Percentiles rank a stretch among this genome's conserved stretches.
phyloP scores from a whole-genome alignment of 345 rosid genomes.

The Citrus reticulata region DNA sequence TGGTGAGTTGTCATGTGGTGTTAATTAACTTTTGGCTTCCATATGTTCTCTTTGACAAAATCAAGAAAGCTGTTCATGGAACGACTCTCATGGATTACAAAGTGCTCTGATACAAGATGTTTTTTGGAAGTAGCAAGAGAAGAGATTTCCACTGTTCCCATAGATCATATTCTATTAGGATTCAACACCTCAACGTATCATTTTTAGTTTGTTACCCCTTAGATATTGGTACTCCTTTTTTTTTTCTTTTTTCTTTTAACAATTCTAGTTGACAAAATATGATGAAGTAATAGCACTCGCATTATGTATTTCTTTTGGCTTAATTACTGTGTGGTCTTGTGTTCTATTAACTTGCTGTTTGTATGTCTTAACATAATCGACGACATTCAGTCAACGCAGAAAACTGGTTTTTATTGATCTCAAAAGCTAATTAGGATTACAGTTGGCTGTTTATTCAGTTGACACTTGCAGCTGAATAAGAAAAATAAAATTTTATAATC shows the following conservation, averaged over 20 bases:
- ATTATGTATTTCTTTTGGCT: not conserved
- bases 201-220: not conserved
- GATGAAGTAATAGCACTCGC: not conserved
- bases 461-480: not conserved
- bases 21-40: not conserved
- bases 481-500: not conserved
- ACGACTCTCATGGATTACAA: not conserved
- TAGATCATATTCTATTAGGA: not conserved
- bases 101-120: not conserved
- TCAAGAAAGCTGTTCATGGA: not conserved
- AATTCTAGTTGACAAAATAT: not conserved
- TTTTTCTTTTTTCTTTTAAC: too few species aligned
- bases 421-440: not conserved
- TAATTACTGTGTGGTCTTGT: not conserved
- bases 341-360: too few species aligned
- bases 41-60: not conserved
- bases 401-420: not conserved
- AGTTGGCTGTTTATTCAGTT: not conserved
- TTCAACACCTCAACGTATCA: not conserved
- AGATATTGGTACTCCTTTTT: not conserved
- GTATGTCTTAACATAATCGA: not conserved
- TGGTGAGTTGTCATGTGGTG: conserved; percentile 54
- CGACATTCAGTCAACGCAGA: not conserved
- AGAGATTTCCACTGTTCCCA: not conserved
- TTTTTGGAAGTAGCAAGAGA: not conserved